Conservation (phyloP, 192 early-diverging fungal genomes). For the Coemansia pectinata region DNA sequence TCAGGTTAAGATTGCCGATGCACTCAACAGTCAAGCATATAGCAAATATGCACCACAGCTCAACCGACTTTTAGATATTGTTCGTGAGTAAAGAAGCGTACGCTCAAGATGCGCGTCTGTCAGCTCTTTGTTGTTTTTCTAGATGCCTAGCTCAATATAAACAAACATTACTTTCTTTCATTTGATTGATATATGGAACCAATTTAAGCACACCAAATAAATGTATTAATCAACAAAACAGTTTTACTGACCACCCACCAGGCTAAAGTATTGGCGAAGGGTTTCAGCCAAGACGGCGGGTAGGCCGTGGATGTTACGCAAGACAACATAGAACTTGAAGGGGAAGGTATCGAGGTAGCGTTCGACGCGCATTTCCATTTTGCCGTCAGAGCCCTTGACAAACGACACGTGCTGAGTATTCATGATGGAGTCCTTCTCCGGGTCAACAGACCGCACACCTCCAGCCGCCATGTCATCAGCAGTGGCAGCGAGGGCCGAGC, state of each 20-base stretch:
- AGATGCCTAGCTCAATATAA: too few species aligned
- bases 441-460: slow-evolving; percentile 11
- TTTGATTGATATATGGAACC: too few species aligned
- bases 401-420: slow-evolving; percentile 89
- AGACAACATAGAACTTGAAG: slow-evolving; percentile 94
- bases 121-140: too few species aligned
- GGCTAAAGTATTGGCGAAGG: slow-evolving; percentile 94
- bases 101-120: too few species aligned
- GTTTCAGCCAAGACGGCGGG: slow-evolving; percentile 89
- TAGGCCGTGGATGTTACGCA: slow-evolving; percentile 84
- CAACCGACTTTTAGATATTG: too few species aligned
- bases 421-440: slow-evolving; percentile 72
- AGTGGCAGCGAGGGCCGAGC: slow-evolving; percentile 31
- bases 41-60: too few species aligned
- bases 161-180: too few species aligned
- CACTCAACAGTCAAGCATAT: too few species aligned
- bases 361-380: slow-evolving; percentile 67
- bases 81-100: too few species aligned
- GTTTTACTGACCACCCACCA: slow-evolving; percentile 60
- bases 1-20: not conserved
- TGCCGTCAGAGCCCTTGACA: slow-evolving; percentile 60
- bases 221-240: too few species aligned
- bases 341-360: slow-evolving; percentile 96
- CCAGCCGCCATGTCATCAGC: not conserved
- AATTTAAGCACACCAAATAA: too few species aligned